Conservation (phyloP, 495 filamentous ascomycete genomes). For the Talaromyces proteolyticus region DNA sequence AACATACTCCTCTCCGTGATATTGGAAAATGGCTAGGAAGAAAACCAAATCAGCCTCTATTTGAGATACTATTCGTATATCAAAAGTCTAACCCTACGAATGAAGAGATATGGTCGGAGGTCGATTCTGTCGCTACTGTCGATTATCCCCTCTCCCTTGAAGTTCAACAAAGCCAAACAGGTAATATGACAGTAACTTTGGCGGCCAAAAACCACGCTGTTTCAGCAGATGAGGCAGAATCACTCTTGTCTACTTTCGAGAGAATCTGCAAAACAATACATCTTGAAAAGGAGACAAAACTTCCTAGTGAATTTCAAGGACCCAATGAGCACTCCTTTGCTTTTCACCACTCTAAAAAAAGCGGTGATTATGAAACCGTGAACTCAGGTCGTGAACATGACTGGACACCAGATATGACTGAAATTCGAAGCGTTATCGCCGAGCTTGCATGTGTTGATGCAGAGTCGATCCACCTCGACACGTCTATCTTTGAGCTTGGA, state of each 20-base stretch:
- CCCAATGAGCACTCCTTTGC: background rate
- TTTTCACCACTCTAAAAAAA: too few species aligned
- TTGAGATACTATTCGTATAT: constrained; percentile 85
- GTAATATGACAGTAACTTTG: constrained; percentile 44
- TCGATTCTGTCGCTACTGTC: constrained; percentile 49
- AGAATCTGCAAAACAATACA: background rate
- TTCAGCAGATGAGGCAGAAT: constrained; percentile 11
- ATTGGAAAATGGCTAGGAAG: constrained; percentile 63
- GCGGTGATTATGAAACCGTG: too few species aligned
- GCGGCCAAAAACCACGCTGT: constrained; percentile 33
- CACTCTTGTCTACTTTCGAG: constrained; percentile 12
- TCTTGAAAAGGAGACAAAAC: background rate
- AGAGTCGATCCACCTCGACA: constrained; percentile 43
- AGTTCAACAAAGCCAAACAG: constrained; percentile 42
- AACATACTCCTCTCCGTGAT: constrained; percentile 66
- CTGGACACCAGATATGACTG: constrained; percentile 46
- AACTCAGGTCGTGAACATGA: constrained; percentile 23
- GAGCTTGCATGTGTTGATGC: constrained; percentile 46
- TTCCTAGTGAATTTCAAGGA: background rate
- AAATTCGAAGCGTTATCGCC: constrained; percentile 55
- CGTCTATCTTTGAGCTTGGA: constrained; percentile 75
- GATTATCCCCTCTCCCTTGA: constrained; percentile 74
- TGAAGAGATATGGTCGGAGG: constrained; percentile 46
- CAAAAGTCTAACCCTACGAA: constrained; percentile 41
- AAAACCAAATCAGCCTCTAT: constrained; percentile 52